Evolutionary conservation across 129 eudicot genomes (phyloP).

Genomic region (Chrysanthemum makinoi): DNA sequence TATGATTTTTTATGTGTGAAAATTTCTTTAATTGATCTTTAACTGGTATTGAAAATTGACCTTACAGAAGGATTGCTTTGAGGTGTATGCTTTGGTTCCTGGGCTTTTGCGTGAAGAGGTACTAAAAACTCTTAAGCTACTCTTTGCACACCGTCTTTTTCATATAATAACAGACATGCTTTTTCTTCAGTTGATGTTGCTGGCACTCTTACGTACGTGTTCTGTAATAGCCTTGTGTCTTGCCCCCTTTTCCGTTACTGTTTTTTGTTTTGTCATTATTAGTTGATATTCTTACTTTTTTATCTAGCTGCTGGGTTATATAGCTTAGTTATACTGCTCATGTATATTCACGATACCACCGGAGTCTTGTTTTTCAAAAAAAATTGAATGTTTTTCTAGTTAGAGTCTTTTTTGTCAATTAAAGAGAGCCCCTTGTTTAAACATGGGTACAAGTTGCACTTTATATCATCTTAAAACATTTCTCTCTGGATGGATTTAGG

Average conservation of each 20-base stretch:
- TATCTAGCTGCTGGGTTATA: too few species aligned
- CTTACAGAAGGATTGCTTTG: conserved; percentile 91
- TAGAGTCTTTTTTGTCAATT: neutral
- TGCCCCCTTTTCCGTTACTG: neutral
- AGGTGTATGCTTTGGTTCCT: conserved; percentile 97
- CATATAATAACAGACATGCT: neutral
- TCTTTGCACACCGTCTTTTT: neutral
- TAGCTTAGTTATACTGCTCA: too few species aligned
- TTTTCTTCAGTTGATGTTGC: neutral
- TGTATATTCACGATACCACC: too few species aligned
- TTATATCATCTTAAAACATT: neutral
- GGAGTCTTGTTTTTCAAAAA: too few species aligned
- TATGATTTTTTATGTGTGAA: neutral
- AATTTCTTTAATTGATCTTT: neutral
- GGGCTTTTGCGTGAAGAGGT: conserved; percentile 99
- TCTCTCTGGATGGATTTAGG: conserved; percentile 44
- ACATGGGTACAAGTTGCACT: neutral
- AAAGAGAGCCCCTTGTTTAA: conserved; percentile 5
- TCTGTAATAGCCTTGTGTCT: neutral
- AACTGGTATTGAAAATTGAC: conserved; percentile 11
- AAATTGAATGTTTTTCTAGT: neutral
- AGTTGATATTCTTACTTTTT: neutral
- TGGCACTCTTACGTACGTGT: too few species aligned
- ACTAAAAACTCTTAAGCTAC: conserved; percentile 3
- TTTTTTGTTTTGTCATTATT: neutral